Conservation (phyloP, 345 rosid species). For the Moringa oleifera region DNA sequence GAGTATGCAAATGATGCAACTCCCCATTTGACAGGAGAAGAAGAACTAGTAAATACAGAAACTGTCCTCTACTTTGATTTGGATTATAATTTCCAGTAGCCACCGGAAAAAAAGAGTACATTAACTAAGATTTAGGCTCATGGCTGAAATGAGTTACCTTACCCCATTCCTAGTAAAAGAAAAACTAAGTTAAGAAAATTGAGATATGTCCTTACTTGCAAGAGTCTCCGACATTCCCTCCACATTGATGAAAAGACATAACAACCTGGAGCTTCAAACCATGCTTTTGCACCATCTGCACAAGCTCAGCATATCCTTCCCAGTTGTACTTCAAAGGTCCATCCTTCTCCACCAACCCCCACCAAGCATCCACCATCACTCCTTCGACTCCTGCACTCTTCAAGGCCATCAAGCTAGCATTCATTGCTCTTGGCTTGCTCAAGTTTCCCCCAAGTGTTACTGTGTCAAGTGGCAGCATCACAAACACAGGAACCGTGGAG, state of each 20-base stretch:
- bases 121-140: too few species aligned
- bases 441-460: slow-evolving; percentile 57
- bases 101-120: background rate
- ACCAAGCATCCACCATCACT: slow-evolving; percentile 98
- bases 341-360: slow-evolving; percentile 98
- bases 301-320: slow-evolving; percentile 93
- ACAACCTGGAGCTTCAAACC: slow-evolving; percentile 89
- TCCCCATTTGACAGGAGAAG: too few species aligned
- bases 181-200: background rate
- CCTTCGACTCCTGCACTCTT: slow-evolving; percentile 95
- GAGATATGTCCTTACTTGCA: slow-evolving; percentile 57
- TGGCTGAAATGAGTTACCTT: background rate
- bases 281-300: slow-evolving; percentile 76
- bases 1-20: too few species aligned
- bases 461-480: slow-evolving; percentile 90
- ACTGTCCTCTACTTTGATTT: too few species aligned
- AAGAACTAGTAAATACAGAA: too few species aligned
- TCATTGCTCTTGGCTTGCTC: slow-evolving; percentile 85
- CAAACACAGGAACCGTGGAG: slow-evolving; percentile 73
- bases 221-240: slow-evolving; percentile 98
- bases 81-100: too few species aligned
- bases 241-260: slow-evolving; percentile 99
- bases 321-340: slow-evolving; percentile 88
- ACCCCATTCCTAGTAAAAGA: background rate
- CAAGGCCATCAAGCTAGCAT: slow-evolving; percentile 87